Evolutionary conservation across 2,329 filamentous ascomycete genomes (phyloP).

Genomic region (Exophiala spinifera): DNA sequence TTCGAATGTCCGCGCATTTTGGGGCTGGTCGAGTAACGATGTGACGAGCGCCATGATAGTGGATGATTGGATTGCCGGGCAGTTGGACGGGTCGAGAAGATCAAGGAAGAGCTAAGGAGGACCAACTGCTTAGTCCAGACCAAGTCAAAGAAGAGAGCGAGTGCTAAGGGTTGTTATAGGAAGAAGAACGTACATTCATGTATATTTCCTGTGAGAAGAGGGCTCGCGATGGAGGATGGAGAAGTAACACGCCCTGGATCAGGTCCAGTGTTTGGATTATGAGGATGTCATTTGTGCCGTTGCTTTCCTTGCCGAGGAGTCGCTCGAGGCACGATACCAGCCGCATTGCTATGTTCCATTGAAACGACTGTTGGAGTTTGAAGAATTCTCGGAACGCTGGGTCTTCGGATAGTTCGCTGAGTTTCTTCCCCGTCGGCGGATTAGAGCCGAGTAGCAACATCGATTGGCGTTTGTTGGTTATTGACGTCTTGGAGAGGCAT

Average conservation of each 20-base stretch:
- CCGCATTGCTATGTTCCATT: constrained; percentile 92
- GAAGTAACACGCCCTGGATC: constrained; percentile 79
- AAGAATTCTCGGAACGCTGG: constrained; percentile 94
- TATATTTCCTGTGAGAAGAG: constrained; percentile 86
- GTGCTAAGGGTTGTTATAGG: neutral
- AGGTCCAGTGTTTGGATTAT: constrained; percentile 85
- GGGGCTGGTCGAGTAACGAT: constrained; percentile 78
- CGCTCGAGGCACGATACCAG: constrained; percentile 82
- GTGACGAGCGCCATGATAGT: constrained; percentile 88
- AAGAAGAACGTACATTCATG: constrained; percentile 71
- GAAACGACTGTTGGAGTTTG: constrained; percentile 92
- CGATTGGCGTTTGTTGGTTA: constrained; percentile 43
- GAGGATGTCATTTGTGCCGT: constrained; percentile 80
- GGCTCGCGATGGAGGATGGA: constrained; percentile 84
- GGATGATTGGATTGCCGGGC: constrained; percentile 84
- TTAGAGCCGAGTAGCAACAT: constrained; percentile 39
- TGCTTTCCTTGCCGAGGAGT: constrained; percentile 74
- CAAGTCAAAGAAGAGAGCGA: neutral
- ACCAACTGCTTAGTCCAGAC: too few relatives aligned
- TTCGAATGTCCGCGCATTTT: constrained; percentile 90
- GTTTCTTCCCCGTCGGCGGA: constrained; percentile 54
- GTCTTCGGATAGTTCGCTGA: constrained; percentile 71
- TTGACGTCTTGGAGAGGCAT: constrained; percentile 63
- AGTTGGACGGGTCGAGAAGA: constrained; percentile 88
- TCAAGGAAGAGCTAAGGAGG: constrained; percentile 71